Conservation (phyloP, 2,329 filamentous ascomycete genomes). For the Colletotrichum truncatum region DNA sequence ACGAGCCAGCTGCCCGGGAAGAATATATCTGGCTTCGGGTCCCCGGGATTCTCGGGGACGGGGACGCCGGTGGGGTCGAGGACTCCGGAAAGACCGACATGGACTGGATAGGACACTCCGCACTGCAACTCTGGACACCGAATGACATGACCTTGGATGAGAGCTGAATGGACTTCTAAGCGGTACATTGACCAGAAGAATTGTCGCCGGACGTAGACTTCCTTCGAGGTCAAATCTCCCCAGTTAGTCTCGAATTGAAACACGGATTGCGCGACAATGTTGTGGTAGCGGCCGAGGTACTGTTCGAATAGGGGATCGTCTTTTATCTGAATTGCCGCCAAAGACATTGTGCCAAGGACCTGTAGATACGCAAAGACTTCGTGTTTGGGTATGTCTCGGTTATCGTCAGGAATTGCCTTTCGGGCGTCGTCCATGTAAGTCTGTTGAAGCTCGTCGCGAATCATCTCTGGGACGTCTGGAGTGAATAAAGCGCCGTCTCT, state of each 20-base stretch:
- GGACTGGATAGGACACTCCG: constrained; percentile 27
- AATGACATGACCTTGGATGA: constrained; percentile 53
- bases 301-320: constrained; percentile 58
- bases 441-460: constrained; percentile 16
- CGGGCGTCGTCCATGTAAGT: constrained; percentile 30
- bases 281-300: constrained; percentile 60
- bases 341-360: constrained; percentile 55
- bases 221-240: constrained; percentile 55
- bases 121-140: constrained; percentile 32
- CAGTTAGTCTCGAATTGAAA: constrained; percentile 64
- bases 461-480: constrained; percentile 41
- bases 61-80: background rate
- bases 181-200: constrained; percentile 66
- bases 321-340: constrained; percentile 61
- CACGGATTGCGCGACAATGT: constrained; percentile 54
- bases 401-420: constrained; percentile 25
- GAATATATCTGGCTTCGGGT: background rate
- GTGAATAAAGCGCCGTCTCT: constrained; percentile 58
- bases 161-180: constrained; percentile 61
- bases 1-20: constrained; percentile 52
- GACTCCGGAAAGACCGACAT: constrained; percentile 12
- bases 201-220: constrained; percentile 41
- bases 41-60: background rate
- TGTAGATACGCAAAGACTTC: constrained; percentile 30
- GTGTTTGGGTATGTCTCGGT: constrained; percentile 6